phyloP scores from a whole-genome alignment of 257 asterid genomes.

The Lithospermum erythrorhizon region DNA sequence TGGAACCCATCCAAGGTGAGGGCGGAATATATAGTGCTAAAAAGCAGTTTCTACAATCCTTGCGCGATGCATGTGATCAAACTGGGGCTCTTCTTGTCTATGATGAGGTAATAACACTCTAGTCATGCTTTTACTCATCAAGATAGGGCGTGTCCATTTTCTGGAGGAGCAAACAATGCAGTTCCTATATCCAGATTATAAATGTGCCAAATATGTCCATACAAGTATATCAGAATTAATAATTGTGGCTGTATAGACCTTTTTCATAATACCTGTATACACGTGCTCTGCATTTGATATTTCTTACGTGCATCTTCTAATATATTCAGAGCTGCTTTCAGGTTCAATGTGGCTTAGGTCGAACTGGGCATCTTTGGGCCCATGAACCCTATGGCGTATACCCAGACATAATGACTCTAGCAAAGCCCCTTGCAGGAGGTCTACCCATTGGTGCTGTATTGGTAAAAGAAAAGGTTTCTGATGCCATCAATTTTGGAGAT shows the following conservation, averaged over 20 bases:
- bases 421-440: constrained; percentile 99
- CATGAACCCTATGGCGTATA: constrained; percentile 55
- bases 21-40: constrained; percentile 82
- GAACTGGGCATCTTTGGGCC: constrained; percentile 90
- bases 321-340: constrained; percentile 5
- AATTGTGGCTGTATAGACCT: too few species aligned
- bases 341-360: constrained; percentile 97
- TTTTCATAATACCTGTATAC: background rate
- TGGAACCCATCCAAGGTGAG: constrained; percentile 95
- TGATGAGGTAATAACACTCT: constrained; percentile 59
- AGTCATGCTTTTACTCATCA: background rate
- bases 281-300: background rate
- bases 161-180: background rate
- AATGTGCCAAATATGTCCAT: background rate
- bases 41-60: constrained; percentile 54
- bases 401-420: constrained; percentile 93
- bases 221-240: background rate
- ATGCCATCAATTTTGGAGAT: constrained; percentile 68
- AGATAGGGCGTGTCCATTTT: background rate
- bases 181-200: background rate
- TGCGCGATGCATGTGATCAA: constrained; percentile 69
- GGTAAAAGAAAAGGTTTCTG: constrained; percentile 56
- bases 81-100: constrained; percentile 75
- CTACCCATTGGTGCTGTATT: constrained; percentile 86
- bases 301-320: background rate